phyloP scores from a whole-genome alignment of 2,329 filamentous ascomycete genomes.

The Monilinia vaccinii-corymbosi region DNA sequence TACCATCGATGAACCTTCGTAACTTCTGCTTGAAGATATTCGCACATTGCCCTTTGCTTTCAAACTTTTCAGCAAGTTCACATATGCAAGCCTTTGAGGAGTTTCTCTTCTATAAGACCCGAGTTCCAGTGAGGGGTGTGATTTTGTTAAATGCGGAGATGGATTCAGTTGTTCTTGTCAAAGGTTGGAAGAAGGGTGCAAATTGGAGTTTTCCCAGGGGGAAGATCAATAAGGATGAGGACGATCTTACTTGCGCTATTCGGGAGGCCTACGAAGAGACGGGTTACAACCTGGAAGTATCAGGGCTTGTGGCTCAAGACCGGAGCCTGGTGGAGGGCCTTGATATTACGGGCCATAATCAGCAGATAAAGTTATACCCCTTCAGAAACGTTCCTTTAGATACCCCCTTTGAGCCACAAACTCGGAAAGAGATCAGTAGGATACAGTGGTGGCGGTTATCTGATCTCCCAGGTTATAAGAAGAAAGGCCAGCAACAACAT shows the following conservation, averaged over 20 bases:
- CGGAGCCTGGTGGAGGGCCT: conserved; percentile 67
- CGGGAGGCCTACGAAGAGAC: conserved; percentile 96
- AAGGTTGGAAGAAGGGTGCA: conserved; percentile 94
- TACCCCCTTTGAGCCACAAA: conserved; percentile 79
- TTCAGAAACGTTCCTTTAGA: conserved; percentile 84
- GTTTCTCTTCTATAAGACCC: conserved; percentile 89
- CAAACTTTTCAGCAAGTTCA: conserved; percentile 67
- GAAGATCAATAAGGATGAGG: conserved; percentile 97
- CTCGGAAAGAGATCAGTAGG: conserved; percentile 94
- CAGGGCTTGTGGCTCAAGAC: conserved; percentile 66
- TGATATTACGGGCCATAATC: conserved; percentile 81
- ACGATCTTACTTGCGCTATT: conserved; percentile 86
- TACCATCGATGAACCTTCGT: conserved; percentile 78
- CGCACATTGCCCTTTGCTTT: conserved; percentile 83
- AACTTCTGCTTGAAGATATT: conserved; percentile 87
- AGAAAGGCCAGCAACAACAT: conserved; percentile 49
- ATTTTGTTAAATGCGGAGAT: conserved; percentile 91
- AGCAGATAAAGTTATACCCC: conserved; percentile 87
- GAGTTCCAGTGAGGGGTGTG: conserved; percentile 86
- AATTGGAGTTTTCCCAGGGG: conserved; percentile 96
- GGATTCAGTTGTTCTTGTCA: conserved; percentile 88
- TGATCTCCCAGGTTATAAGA: conserved; percentile 74
- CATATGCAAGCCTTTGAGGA: conserved; percentile 80
- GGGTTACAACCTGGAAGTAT: conserved; percentile 69
- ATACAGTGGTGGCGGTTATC: conserved; percentile 91